A percentile compares a stretch with the other conserved stretches of the same genome.
Evolutionary conservation across 345 rosid species (phyloP).

Genomic region (Orychophragmus violaceus): DNA sequence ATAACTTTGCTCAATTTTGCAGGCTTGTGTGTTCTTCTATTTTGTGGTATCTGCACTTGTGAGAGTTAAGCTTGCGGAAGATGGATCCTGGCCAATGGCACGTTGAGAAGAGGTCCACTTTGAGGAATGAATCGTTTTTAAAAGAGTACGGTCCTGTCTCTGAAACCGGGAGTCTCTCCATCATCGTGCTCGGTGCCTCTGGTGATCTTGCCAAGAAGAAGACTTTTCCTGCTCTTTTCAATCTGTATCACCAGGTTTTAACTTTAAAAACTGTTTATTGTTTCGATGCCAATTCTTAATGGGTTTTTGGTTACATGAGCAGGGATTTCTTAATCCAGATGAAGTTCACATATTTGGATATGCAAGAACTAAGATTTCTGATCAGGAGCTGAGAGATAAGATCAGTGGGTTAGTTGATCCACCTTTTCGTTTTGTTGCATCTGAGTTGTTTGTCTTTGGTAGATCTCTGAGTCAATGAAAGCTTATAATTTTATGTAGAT

Average conservation of each 20-base stretch:
- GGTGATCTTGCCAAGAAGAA: constrained; percentile 99
- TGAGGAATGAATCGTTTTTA: constrained; percentile 42
- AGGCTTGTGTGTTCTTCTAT: constrained; percentile 2
- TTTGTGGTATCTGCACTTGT: neutral
- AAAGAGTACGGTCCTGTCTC: constrained; percentile 38
- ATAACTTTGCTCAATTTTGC: neutral
- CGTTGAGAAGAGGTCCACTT: constrained; percentile 57
- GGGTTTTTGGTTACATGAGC: constrained; percentile 9
- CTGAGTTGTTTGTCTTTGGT: neutral
- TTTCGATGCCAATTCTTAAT: neutral
- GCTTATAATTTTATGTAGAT: constrained; percentile 39
- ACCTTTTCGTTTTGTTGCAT: neutral
- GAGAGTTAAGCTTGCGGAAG: constrained; percentile 8
- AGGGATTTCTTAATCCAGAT: constrained; percentile 71
- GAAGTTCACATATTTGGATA: constrained; percentile 96
- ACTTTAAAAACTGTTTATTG: neutral
- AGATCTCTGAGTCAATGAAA: neutral
- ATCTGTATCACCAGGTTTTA: constrained; percentile 69
- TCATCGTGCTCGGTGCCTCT: constrained; percentile 90
- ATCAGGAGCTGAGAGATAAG: constrained; percentile 72
- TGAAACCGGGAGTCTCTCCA: constrained; percentile 85
- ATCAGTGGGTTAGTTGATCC: constrained; percentile 49
- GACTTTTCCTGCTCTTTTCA: constrained; percentile 98
- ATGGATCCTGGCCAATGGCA: constrained; percentile 61
- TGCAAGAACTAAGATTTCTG: constrained; percentile 92